Conservation (phyloP, 805 yeast genomes). For the Wickerhamiella bombiphila region DNA sequence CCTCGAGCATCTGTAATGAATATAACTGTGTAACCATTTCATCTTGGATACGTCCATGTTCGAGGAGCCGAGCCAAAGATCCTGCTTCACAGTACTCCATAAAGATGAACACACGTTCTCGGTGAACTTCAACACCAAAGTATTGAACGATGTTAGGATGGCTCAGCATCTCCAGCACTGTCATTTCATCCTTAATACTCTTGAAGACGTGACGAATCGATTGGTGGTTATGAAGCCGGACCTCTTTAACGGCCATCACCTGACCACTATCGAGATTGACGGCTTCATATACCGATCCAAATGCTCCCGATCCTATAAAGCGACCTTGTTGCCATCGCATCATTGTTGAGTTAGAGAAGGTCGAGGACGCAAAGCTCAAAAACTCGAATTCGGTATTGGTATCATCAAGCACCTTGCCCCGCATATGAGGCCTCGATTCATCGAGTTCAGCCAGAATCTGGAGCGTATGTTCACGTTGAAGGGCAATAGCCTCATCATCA, state of each 20-base stretch:
- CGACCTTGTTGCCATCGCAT: constrained; percentile 96
- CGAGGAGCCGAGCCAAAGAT: constrained; percentile 66
- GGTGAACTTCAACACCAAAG: constrained; percentile 92
- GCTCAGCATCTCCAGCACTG: constrained; percentile 81
- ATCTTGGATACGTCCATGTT: constrained; percentile 90
- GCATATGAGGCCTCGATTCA: constrained; percentile 20
- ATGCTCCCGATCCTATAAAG: constrained; percentile 88
- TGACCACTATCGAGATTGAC: constrained; percentile 90
- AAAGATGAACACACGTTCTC: constrained; percentile 86
- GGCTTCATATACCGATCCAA: constrained; percentile 88
- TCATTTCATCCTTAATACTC: constrained; percentile 89
- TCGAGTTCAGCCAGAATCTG: constrained; percentile 53
- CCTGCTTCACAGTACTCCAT: constrained; percentile 98
- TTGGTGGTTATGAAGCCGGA: constrained; percentile 76
- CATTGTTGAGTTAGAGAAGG: constrained; percentile 55
- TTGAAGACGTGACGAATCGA: constrained; percentile 74
- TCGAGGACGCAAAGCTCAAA: constrained; percentile 71
- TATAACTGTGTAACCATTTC: constrained; percentile 85
- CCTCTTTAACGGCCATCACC: constrained; percentile 93
- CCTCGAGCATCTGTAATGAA: constrained; percentile 85
- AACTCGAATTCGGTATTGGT: constrained; percentile 78
- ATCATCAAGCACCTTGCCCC: constrained; percentile 83
- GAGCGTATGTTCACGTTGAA: constrained; percentile 55
- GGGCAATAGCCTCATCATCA: constrained; percentile 38
- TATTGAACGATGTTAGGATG: constrained; percentile 96